phyloP scores from a whole-genome alignment of 306 rosid genomes.

The Herpetospermum pedunculosum region DNA sequence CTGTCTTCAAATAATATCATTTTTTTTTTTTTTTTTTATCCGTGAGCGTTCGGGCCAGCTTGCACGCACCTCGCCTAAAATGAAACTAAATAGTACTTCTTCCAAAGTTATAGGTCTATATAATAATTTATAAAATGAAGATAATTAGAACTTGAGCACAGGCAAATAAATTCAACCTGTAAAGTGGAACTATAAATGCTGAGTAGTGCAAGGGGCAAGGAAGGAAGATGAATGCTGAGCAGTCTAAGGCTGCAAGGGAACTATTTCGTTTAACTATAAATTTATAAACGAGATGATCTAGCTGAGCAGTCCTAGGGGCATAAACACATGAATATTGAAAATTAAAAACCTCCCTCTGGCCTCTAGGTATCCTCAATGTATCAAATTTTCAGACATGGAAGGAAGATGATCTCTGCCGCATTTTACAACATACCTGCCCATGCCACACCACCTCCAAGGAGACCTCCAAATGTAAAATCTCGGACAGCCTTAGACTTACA shows the following conservation, averaged over 20 bases:
- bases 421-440: slow-evolving; percentile 38
- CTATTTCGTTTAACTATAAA: too few relatives aligned
- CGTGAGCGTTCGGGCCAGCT: too few relatives aligned
- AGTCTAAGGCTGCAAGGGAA: too few relatives aligned
- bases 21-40: too few relatives aligned
- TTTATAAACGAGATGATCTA: neutral
- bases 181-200: neutral
- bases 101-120: neutral
- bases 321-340: neutral
- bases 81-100: neutral
- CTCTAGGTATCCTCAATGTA: neutral
- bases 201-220: neutral
- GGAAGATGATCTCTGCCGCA: neutral
- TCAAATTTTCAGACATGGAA: neutral
- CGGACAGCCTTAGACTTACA: slow-evolving; percentile 27
- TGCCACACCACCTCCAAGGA: slow-evolving; percentile 27
- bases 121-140: neutral
- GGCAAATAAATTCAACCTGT: neutral
- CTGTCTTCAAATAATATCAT: neutral
- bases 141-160: neutral
- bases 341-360: neutral
- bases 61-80: too few relatives aligned
- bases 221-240: too few relatives aligned
- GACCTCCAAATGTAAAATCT: slow-evolving; percentile 13
- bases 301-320: neutral